Evolutionary conservation across 2,329 filamentous ascomycete genomes (phyloP).

Genomic region (Calonectria multiphialidica): DNA sequence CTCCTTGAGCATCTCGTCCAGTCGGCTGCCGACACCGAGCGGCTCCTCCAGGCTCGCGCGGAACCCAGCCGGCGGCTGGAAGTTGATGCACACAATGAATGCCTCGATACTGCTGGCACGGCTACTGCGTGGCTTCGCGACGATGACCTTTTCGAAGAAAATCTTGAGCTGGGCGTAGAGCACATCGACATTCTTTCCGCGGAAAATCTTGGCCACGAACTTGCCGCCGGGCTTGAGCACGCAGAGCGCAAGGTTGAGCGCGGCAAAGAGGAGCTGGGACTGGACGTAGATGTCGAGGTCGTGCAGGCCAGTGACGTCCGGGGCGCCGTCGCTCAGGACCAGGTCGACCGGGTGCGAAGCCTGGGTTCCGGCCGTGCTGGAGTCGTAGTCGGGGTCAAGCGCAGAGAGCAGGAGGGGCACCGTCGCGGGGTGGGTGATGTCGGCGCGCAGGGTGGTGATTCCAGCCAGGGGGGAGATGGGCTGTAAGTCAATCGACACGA

Average conservation of each 20-base stretch:
- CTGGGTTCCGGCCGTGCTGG: conserved; percentile 55
- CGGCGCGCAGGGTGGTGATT: conserved; percentile 91
- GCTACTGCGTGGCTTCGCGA: conserved; percentile 94
- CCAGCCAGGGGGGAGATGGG: conserved; percentile 95
- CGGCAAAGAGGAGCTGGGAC: conserved; percentile 93
- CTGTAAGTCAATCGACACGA: conserved; percentile 95
- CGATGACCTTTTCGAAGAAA: conserved; percentile 86
- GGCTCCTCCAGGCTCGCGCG: conserved; percentile 81
- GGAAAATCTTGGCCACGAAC: conserved; percentile 98
- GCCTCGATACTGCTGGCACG: conserved; percentile 97
- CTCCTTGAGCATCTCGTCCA: conserved; percentile 63
- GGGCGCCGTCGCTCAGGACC: conserved; percentile 94
- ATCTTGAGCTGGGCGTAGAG: conserved; percentile 94
- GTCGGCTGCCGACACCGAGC: conserved; percentile 71
- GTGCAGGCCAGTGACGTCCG: conserved; percentile 95
- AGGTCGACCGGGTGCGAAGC: conserved; percentile 87
- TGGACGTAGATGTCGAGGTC: conserved; percentile 99
- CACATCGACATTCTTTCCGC: conserved; percentile 94
- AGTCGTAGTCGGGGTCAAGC: conserved; percentile 78
- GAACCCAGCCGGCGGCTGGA: conserved; percentile 83
- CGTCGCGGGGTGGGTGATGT: conserved; percentile 97
- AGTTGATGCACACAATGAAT: conserved; percentile 95
- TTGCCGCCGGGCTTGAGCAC: conserved; percentile 93
- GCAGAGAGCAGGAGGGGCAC: conserved; percentile 89
- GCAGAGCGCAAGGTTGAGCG: conserved; percentile 91